Evolutionary conservation across 345 rosid genomes (phyloP).

Genomic region (Bruguiera gymnorhiza): DNA sequence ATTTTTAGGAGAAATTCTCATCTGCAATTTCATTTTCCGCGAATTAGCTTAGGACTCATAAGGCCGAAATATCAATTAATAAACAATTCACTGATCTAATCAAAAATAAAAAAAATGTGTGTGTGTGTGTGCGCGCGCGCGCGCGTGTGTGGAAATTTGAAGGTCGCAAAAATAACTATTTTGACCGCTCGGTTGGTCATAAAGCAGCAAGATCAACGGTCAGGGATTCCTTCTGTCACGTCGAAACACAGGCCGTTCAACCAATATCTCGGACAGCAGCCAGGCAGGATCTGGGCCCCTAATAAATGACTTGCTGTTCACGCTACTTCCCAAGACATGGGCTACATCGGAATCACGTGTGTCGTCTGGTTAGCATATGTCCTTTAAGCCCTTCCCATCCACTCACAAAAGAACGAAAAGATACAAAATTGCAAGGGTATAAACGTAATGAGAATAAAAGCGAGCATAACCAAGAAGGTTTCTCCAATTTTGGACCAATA

Average conservation of each 20-base stretch:
- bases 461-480: background rate
- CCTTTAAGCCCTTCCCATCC: background rate
- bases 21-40: too few species aligned
- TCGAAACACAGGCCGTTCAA: constrained; percentile 11
- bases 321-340: background rate
- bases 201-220: constrained; percentile 30
- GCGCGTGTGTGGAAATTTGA: too few species aligned
- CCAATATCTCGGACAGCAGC: background rate
- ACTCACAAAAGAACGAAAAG: background rate
- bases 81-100: too few species aligned
- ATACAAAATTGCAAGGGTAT: background rate
- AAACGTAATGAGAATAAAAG: background rate
- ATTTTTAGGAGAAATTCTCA: too few species aligned
- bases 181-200: constrained; percentile 10
- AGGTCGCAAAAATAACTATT: background rate
- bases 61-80: too few species aligned
- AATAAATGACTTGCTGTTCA: background rate
- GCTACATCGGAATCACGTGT: constrained; percentile 8
- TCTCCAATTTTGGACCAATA: background rate
- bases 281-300: background rate
- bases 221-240: constrained; percentile 21
- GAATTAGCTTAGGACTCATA: too few species aligned
- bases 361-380: constrained; percentile 1
- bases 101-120: too few species aligned
- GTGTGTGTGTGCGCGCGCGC: too few species aligned